Evolutionary conservation across 345 rosid genomes (phyloP).

Genomic region (Hibiscus mutabilis): DNA sequence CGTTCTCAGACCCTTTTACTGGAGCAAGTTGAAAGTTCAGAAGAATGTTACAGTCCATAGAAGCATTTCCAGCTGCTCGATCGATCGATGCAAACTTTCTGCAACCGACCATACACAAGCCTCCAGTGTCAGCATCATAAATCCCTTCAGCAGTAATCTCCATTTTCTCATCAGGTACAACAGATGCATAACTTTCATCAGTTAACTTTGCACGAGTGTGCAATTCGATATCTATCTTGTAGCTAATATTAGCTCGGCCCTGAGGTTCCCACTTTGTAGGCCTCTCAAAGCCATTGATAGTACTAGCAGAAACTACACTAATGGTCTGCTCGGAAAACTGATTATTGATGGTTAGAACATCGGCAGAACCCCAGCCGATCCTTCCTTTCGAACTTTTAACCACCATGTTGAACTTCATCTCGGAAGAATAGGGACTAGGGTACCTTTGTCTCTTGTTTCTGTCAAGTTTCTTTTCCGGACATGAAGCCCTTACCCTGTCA

Average conservation of each 20-base stretch:
- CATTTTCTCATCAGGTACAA: not conserved
- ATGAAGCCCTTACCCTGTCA: conserved; percentile 19
- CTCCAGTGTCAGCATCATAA: conserved; percentile 35
- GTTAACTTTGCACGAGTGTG: not conserved
- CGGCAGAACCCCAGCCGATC: conserved; percentile 20
- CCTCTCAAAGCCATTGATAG: not conserved
- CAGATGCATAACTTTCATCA: not conserved
- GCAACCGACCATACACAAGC: conserved; percentile 52
- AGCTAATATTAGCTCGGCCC: conserved; percentile 23
- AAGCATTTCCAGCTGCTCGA: not conserved
- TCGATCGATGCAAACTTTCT: conserved; percentile 3
- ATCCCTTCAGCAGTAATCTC: conserved; percentile 48
- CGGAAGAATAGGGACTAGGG: conserved; percentile 29
- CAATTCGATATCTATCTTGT: conserved; percentile 17
- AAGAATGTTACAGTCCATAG: conserved; percentile 34
- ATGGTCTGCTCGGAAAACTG: not conserved
- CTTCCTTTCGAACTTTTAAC: conserved; percentile 18
- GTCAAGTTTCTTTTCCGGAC: conserved; percentile 19
- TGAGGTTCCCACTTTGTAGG: not conserved
- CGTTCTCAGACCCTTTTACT: conserved; percentile 12
- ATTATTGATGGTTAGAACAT: conserved; percentile 32
- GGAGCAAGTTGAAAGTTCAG: conserved; percentile 37
- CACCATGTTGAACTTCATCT: conserved; percentile 25
- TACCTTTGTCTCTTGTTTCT: conserved; percentile 21
- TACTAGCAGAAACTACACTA: not conserved